Percentiles rank a stretch among this genome's conserved stretches.
phyloP scores from a whole-genome alignment of 768 basidiomycete species.

The Trametes elegans region DNA sequence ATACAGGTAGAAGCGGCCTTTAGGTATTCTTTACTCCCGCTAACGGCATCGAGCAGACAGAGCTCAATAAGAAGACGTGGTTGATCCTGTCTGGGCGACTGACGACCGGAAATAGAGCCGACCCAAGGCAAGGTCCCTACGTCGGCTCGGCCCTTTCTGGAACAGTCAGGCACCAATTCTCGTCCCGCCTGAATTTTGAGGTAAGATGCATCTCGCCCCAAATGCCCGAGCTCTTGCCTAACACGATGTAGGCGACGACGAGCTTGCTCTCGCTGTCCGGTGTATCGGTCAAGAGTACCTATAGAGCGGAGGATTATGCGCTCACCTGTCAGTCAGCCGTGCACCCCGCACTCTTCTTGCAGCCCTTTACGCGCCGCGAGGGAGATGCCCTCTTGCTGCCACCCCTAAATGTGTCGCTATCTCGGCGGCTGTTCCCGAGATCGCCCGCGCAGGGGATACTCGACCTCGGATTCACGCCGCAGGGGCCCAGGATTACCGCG shows the following conservation, averaged over 20 bases:
- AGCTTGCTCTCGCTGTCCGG: constrained; percentile 19
- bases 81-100: constrained; percentile 39
- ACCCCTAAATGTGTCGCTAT: constrained; percentile 42
- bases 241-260: constrained; percentile 21
- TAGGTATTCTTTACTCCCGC: background rate
- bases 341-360: constrained; percentile 8
- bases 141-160: constrained; percentile 43
- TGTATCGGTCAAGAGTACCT: constrained; percentile 32
- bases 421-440: constrained; percentile 51
- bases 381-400: constrained; percentile 25
- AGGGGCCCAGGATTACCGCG: constrained; percentile 44
- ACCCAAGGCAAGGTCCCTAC: background rate
- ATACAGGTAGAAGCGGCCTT: constrained; percentile 30
- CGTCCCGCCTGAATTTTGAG: constrained; percentile 52
- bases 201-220: constrained; percentile 20
- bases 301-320: constrained; percentile 47
- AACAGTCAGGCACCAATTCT: constrained; percentile 75
- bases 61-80: constrained; percentile 44
- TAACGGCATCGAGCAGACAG: constrained; percentile 39
- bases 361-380: constrained; percentile 12
- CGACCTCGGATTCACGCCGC: constrained; percentile 36
- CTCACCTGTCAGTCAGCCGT: constrained; percentile 31
- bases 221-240: background rate
- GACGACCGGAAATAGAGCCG: constrained; percentile 20
- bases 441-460: constrained; percentile 47